Evolutionary conservation across 352 stramenopile species (phyloP).

Genomic region (Phytophthora idaei): DNA sequence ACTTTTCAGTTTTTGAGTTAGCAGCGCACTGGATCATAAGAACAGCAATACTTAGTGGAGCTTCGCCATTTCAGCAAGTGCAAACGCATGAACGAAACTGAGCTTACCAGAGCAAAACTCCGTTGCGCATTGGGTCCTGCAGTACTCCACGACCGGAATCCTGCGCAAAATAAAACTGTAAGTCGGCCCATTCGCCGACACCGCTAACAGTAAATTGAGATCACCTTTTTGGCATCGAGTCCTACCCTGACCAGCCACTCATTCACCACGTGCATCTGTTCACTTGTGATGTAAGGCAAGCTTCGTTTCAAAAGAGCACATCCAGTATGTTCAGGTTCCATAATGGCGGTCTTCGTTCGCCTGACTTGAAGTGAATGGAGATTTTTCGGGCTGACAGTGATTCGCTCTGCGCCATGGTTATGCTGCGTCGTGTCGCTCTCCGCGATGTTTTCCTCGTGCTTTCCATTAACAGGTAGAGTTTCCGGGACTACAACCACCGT

Average conservation of each 20-base stretch:
- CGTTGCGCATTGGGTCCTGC: conserved; percentile 47
- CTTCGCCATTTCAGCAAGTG: background rate
- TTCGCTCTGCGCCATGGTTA: too few relatives aligned
- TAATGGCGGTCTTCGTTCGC: background rate
- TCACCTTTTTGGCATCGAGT: conserved; percentile 20
- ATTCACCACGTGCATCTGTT: conserved; percentile 39
- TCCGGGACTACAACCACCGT: background rate
- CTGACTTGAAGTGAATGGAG: background rate
- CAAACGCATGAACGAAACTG: background rate
- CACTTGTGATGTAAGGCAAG: conserved; percentile 35
- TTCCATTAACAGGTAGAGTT: background rate
- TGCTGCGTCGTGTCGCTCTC: too few relatives aligned
- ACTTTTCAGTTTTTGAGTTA: conserved; percentile 10
- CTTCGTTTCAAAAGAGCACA: conserved; percentile 23
- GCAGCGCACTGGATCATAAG: conserved; percentile 9
- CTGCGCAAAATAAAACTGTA: conserved; percentile 9
- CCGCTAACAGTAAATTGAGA: background rate
- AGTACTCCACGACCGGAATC: conserved; percentile 23
- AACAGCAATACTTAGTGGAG: background rate
- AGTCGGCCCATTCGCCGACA: background rate
- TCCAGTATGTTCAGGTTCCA: background rate
- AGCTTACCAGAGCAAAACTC: conserved; percentile 43
- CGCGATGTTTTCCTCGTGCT: background rate
- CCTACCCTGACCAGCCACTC: conserved; percentile 35
- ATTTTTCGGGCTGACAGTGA: background rate